phyloP scores from a whole-genome alignment of 495 filamentous ascomycete species.

The Aspergillus campestris region DNA sequence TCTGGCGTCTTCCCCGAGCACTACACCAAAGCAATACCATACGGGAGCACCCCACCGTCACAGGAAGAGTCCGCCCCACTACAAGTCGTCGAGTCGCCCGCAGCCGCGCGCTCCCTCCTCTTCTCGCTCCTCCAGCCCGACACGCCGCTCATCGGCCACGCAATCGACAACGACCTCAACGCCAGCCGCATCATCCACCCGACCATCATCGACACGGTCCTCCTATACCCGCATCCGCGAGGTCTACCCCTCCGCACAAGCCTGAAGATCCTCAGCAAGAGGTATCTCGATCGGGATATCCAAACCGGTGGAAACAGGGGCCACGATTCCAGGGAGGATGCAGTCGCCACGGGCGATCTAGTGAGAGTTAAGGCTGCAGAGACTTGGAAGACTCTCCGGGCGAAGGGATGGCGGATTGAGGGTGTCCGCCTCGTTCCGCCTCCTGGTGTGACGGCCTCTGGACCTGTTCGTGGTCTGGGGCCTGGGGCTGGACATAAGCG shows the following conservation, averaged over 20 bases:
- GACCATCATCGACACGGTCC: slow-evolving; percentile 73
- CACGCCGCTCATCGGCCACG: slow-evolving; percentile 86
- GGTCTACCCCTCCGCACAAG: slow-evolving; percentile 70
- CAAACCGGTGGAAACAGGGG: slow-evolving; percentile 64
- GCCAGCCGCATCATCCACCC: slow-evolving; percentile 74
- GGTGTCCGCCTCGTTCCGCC: slow-evolving; percentile 46
- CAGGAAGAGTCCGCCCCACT: slow-evolving; percentile 29
- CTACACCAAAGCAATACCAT: slow-evolving; percentile 57
- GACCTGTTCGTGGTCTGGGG: slow-evolving; percentile 8
- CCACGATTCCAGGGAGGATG: slow-evolving; percentile 87
- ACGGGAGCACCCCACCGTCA: slow-evolving; percentile 20
- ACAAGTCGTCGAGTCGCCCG: slow-evolving; percentile 62
- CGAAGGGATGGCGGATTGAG: slow-evolving; percentile 53
- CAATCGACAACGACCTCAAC: slow-evolving; percentile 91
- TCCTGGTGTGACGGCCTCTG: slow-evolving; percentile 5
- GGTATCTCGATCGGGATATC: slow-evolving; percentile 61
- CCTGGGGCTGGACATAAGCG: slow-evolving; percentile 19
- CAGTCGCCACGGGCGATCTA: slow-evolving; percentile 77
- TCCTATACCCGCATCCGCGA: slow-evolving; percentile 69
- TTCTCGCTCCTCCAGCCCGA: slow-evolving; percentile 59
- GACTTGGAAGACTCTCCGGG: slow-evolving; percentile 55
- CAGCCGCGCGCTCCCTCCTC: slow-evolving; percentile 62
- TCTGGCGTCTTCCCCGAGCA: slow-evolving; percentile 76
- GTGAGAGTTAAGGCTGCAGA: slow-evolving; percentile 58
- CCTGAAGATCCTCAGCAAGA: slow-evolving; percentile 59